Percentiles rank a stretch among this genome's conserved stretches.
phyloP scores from a whole-genome alignment of 108 stramenopile genomes.

The Cylindrotheca closterium region DNA sequence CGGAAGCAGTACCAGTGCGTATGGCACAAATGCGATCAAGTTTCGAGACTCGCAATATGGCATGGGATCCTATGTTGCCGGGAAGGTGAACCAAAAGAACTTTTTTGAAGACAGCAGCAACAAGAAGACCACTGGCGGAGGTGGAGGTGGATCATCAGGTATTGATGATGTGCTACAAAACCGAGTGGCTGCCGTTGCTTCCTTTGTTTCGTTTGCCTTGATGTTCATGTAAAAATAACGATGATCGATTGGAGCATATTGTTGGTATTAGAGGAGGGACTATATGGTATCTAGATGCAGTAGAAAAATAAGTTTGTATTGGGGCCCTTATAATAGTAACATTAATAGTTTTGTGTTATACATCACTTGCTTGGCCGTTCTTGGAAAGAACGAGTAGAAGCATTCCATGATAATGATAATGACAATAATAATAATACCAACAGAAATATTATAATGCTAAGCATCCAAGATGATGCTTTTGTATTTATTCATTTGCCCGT shows the following conservation, averaged over 20 bases:
- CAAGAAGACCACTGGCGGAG: neutral
- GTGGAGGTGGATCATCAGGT: neutral
- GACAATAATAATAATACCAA: no score
- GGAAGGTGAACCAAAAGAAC: neutral
- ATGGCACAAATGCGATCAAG: conserved; percentile 19
- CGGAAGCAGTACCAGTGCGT: conserved; percentile 9
- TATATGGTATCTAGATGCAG: no score
- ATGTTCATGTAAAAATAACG: neutral
- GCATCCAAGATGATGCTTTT: neutral
- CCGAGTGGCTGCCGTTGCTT: neutral
- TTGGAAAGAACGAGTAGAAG: no score
- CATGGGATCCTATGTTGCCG: neutral
- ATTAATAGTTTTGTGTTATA: no score
- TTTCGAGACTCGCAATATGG: conserved; percentile 6
- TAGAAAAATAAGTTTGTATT: no score
- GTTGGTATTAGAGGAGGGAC: no score
- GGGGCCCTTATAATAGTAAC: no score
- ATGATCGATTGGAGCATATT: no score
- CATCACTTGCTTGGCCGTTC: no score
- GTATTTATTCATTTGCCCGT: conserved; percentile 46
- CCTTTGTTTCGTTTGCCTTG: neutral
- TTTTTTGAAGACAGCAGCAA: neutral
- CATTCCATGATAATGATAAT: no score
- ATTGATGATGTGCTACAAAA: no score
- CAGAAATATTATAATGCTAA: neutral